Percentiles rank a stretch among this genome's conserved stretches.
phyloP scores from a whole-genome alignment of 2,329 filamentous ascomycete species.

The Fusarium tjaetaba region DNA sequence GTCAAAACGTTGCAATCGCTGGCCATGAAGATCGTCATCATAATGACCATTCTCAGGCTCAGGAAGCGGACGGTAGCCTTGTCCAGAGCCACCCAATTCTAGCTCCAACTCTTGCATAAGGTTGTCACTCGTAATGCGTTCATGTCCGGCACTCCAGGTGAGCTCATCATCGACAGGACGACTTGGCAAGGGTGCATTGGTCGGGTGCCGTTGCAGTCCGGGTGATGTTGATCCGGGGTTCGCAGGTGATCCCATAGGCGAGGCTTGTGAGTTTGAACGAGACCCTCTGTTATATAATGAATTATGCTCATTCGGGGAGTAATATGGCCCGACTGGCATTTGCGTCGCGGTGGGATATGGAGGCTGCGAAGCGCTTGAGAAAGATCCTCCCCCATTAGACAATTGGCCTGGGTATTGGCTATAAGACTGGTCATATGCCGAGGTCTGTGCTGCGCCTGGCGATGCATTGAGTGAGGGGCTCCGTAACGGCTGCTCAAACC shows the following conservation, averaged over 20 bases:
- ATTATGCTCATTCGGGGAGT: constrained; percentile 58
- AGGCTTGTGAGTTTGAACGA: constrained; percentile 62
- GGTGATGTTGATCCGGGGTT: constrained; percentile 52
- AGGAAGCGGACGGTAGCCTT: constrained; percentile 50
- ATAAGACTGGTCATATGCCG: constrained; percentile 52
- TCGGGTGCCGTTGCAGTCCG: constrained; percentile 66
- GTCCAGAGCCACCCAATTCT: constrained; percentile 55
- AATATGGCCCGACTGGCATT: constrained; percentile 63
- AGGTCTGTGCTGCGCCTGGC: constrained; percentile 41
- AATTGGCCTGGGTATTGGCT: constrained; percentile 51
- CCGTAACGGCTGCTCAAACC: constrained; percentile 55
- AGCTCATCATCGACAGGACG: constrained; percentile 59
- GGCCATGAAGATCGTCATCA: constrained; percentile 54
- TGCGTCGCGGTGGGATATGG: constrained; percentile 64
- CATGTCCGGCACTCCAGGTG: constrained; percentile 55
- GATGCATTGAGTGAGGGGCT: constrained; percentile 49
- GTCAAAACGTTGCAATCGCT: constrained; percentile 60
- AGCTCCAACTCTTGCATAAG: constrained; percentile 69
- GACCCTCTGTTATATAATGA: constrained; percentile 56
- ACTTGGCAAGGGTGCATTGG: constrained; percentile 68
- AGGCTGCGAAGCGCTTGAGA: constrained; percentile 51
- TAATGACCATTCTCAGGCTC: constrained; percentile 58
- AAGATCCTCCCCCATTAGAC: constrained; percentile 53
- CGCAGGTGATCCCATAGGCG: constrained; percentile 58
- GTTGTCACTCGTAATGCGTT: constrained; percentile 59